Percentiles rank a stretch among this genome's conserved stretches.
Evolutionary conservation across 1,139 yeast genomes (phyloP).

Genomic region (Magnusiomyces ingens): DNA sequence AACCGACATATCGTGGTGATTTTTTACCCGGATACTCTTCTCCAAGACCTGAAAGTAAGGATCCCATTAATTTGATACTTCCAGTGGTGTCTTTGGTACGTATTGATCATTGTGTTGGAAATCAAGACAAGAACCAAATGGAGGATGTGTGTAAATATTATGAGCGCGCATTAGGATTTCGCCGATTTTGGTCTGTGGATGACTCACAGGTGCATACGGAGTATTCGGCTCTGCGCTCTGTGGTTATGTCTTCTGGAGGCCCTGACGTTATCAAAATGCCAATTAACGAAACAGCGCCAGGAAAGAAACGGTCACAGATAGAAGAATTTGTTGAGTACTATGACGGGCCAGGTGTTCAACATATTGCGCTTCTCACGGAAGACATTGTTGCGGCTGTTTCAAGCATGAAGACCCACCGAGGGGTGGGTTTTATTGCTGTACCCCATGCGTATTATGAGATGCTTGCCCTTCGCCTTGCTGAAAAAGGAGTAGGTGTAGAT

Average conservation of each 20-base stretch:
- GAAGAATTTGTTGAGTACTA: conserved; percentile 74
- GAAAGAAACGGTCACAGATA: conserved; percentile 62
- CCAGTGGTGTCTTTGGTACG: conserved; percentile 10
- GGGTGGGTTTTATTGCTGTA: conserved; percentile 62
- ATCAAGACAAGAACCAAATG: conserved; percentile 67
- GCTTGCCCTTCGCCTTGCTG: conserved; percentile 36
- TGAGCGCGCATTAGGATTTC: conserved; percentile 61
- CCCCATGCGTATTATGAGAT: conserved; percentile 50
- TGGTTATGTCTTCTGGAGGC: conserved; percentile 61
- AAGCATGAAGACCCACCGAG: conserved; percentile 44
- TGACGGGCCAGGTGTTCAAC: conserved; percentile 80
- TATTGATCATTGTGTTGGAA: conserved; percentile 78
- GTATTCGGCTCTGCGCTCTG: conserved; percentile 60
- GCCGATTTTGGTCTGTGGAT: conserved; percentile 77
- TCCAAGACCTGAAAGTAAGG: conserved; percentile 15
- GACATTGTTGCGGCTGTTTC: conserved; percentile 55
- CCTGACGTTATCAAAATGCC: conserved; percentile 70
- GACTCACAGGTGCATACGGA: conserved; percentile 65
- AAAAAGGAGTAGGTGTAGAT: neutral
- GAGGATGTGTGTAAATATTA: conserved; percentile 50
- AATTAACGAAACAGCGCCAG: conserved; percentile 73
- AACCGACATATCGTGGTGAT: conserved; percentile 7
- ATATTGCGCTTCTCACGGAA: conserved; percentile 59
- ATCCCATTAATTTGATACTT: conserved; percentile 14
- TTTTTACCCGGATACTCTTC: conserved; percentile 53